Conservation (phyloP, 129 eudicot species). For the Silybum marianum region DNA sequence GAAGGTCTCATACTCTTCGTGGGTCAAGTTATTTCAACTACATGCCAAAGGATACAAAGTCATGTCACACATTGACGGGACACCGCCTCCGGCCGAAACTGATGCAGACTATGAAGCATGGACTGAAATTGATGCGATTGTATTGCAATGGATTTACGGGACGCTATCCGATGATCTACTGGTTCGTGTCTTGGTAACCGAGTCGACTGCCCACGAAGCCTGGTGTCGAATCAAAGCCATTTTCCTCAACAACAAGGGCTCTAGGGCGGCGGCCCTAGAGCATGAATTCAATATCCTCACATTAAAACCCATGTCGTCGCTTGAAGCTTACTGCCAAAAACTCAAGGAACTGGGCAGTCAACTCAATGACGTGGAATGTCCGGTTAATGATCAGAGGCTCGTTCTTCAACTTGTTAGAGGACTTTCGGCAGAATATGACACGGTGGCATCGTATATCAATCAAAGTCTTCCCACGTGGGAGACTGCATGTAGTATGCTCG, state of each 20-base stretch:
- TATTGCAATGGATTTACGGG: background rate
- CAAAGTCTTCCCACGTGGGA: background rate
- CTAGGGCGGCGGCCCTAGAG: background rate
- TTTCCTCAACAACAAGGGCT: background rate
- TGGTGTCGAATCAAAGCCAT: background rate
- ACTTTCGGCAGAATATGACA: background rate
- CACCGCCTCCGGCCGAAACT: background rate
- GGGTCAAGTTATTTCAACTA: too few species aligned
- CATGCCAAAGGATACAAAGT: slow-evolving; percentile 12
- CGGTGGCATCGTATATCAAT: background rate
- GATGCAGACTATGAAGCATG: background rate
- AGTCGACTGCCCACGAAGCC: background rate
- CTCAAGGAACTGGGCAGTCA: background rate
- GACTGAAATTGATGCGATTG: background rate
- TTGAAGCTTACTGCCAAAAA: slow-evolving; percentile 1
- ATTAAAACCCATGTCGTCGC: background rate
- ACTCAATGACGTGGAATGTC: background rate
- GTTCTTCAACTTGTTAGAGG: background rate
- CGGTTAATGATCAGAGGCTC: background rate
- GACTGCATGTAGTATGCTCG: background rate
- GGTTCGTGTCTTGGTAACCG: background rate
- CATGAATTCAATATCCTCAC: background rate
- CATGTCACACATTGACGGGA: slow-evolving; percentile 6
- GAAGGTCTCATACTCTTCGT: too few species aligned
- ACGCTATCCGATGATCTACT: background rate